Percentiles rank a stretch among this genome's conserved stretches.
Evolutionary conservation across 108 stramenopile genomes (phyloP).

Genomic region (Cyclotella atomus): DNA sequence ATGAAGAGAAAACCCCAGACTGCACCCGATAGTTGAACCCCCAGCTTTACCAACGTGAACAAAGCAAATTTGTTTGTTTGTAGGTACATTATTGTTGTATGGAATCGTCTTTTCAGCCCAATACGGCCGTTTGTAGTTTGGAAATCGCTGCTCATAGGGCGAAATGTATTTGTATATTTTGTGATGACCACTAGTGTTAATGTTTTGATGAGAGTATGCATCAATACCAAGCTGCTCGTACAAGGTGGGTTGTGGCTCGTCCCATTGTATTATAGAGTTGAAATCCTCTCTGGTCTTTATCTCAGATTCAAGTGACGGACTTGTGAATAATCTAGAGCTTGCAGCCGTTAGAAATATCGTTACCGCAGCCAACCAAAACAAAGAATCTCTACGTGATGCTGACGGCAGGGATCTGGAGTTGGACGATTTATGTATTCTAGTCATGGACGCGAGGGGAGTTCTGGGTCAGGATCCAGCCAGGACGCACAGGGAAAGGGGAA

Average conservation of each 20-base stretch:
- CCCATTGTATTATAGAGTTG: background rate
- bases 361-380: background rate
- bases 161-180: slow-evolving; percentile 31
- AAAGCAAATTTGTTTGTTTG: slow-evolving; percentile 36
- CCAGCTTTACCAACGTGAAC: slow-evolving; percentile 52
- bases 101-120: slow-evolving; percentile 40
- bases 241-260: background rate
- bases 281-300: background rate
- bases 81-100: slow-evolving; percentile 15
- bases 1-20: slow-evolving; percentile 44
- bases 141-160: slow-evolving; percentile 26
- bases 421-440: background rate
- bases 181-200: background rate
- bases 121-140: slow-evolving; percentile 16
- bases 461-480: no score
- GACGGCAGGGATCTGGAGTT: background rate
- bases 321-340: background rate
- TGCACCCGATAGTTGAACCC: slow-evolving; percentile 41
- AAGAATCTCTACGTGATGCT: background rate
- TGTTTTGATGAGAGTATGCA: background rate
- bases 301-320: background rate
- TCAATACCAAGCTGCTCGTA: slow-evolving; percentile 8
- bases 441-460: background rate
- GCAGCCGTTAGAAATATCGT: background rate
- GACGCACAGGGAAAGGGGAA: no score